Percentiles rank a stretch among this genome's conserved stretches.
phyloP scores from a whole-genome alignment of 2,329 filamentous ascomycete genomes.

The Verticillium klebahnii region DNA sequence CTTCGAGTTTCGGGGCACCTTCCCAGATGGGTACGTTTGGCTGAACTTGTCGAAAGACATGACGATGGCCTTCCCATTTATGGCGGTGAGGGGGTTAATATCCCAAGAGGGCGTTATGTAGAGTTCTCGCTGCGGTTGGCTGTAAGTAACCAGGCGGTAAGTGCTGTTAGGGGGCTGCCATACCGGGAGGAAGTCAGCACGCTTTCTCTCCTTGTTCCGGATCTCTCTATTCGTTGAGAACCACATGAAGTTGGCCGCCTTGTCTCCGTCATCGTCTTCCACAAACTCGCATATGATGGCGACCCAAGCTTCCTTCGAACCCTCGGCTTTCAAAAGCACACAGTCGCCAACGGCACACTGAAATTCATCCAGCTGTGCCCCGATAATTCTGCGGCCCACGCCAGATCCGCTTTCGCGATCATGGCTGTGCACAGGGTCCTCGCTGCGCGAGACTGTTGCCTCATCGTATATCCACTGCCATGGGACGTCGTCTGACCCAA shows the following conservation, averaged over 20 bases:
- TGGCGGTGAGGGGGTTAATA: constrained; percentile 77
- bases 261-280: constrained; percentile 69
- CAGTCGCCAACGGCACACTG: constrained; percentile 77
- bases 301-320: constrained; percentile 84
- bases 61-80: constrained; percentile 83
- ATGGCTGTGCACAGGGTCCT: constrained; percentile 5
- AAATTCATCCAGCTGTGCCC: constrained; percentile 77
- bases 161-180: neutral
- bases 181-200: constrained; percentile 71
- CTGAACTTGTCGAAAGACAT: constrained; percentile 69
- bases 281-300: constrained; percentile 82
- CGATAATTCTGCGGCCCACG: constrained; percentile 56
- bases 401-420: neutral
- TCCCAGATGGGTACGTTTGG: constrained; percentile 67
- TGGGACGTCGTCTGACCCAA: constrained; percentile 64
- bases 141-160: neutral
- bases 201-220: constrained; percentile 75
- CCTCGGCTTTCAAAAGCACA: constrained; percentile 83
- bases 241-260: constrained; percentile 90
- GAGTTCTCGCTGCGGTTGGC: constrained; percentile 65
- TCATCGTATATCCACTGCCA: constrained; percentile 76
- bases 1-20: constrained; percentile 71
- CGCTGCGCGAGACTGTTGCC: neutral
- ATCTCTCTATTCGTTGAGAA: constrained; percentile 91
- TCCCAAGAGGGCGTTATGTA: constrained; percentile 89